Base-by-base conservation (phyloP, 306 rosid species). In the Sindora glabra region DNA sequence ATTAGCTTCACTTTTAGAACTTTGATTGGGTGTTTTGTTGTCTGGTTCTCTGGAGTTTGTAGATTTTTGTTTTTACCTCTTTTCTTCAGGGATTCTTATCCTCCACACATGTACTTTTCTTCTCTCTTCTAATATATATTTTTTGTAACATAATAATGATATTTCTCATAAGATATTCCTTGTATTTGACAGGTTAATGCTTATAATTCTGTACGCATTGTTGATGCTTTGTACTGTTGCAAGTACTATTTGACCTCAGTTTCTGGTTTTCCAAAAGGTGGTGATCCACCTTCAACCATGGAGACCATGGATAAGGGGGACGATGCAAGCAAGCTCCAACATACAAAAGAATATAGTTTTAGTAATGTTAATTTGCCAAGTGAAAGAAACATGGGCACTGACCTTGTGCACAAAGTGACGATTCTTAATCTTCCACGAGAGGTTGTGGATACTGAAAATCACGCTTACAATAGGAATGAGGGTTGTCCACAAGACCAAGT, bases 331-430 rank as follows among this genome's bases (percentile, higher is more conserved):
- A 45, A 64, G 51, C 57, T 36, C 53, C 11, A 46, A 29, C 61
- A 53, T 39, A 37, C 73, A 59, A 52, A 66, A 47, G 56, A 68
- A 39, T 16, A 41, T 50, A 68, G 50, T 39, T 19, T 22, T 37
- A 56, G 46, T 71, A 59, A 62, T 64, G 59, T 70, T 46, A 62
- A 51, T 66, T 41, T 64, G 46, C 59, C 9, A 25, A 66, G 74
- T 33, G 82, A 81, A 48, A 63, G 66, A 54, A 56, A 34, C 51
- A 52, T n/a, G 37, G 45, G 37, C 38, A 41, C 48, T 61, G 81
- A 59, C 64, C 72, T 68, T 23, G 68, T 81, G 61, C 96, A 88
- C 76, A 89, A 75, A 83, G 86, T 92, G 67, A 88, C 99, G 11
- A 68, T 92, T 65, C 95, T 89, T 65, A 83, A 92, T 80, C 75